Conservation (phyloP, 2,329 filamentous ascomycete species). For the Talaromyces piceae region DNA sequence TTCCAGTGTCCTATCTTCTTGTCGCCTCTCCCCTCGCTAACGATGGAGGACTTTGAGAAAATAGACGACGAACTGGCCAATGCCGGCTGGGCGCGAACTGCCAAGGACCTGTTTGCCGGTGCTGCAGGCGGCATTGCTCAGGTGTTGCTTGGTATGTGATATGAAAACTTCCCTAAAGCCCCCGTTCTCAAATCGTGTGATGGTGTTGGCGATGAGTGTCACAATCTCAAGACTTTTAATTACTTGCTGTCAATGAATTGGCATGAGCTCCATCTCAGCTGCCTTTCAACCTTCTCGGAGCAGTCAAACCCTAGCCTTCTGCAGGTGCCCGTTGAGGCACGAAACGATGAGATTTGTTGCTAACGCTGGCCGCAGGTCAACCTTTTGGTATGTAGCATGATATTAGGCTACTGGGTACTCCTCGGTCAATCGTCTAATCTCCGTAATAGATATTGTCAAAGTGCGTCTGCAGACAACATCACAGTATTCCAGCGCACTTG, state of each 20-base stretch:
- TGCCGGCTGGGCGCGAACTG: slow-evolving; percentile 49
- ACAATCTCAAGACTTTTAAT: not conserved
- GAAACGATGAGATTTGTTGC: slow-evolving; percentile 11
- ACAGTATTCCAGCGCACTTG: slow-evolving; percentile 70
- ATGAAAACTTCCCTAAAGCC: not conserved
- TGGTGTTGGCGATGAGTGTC: not conserved
- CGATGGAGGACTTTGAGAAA: slow-evolving; percentile 27
- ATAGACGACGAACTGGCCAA: slow-evolving; percentile 24
- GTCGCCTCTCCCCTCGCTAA: not conserved
- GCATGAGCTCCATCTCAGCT: not conserved
- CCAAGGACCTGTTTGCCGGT: slow-evolving; percentile 87
- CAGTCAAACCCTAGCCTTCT: not conserved
- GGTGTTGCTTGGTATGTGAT: slow-evolving; percentile 75
- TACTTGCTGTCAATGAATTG: not conserved
- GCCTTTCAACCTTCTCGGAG: not conserved
- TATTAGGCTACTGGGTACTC: not conserved
- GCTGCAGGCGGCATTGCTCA: slow-evolving; percentile 89
- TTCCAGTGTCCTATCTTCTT: slow-evolving; percentile 4
- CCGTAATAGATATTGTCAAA: slow-evolving; percentile 75
- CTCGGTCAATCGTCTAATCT: slow-evolving; percentile 15
- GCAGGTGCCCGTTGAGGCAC: not conserved
- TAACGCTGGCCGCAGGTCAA: slow-evolving; percentile 45
- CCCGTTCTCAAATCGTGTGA: not conserved
- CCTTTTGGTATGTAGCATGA: slow-evolving; percentile 50
- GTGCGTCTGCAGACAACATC: slow-evolving; percentile 87